Conservation (phyloP, 2,329 filamentous ascomycete species). For the Aschersonia sp. region DNA sequence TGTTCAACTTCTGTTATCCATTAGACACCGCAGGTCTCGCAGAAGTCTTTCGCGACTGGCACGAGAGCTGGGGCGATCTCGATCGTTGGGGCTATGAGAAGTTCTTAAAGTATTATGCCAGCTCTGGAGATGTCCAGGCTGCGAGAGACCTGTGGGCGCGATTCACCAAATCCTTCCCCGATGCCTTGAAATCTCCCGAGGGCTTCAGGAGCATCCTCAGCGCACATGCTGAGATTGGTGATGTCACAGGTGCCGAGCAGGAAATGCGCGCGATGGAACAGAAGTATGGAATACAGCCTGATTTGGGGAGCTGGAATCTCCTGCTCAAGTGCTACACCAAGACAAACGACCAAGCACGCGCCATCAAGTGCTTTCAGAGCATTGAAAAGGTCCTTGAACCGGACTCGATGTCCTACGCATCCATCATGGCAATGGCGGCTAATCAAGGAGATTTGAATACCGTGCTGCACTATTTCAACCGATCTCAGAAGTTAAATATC, state of each 20-base stretch:
- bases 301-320: conserved; percentile 56
- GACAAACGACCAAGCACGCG: conserved; percentile 50
- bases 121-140: conserved; percentile 28
- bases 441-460: conserved; percentile 58
- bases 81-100: conserved; percentile 30
- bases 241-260: conserved; percentile 41
- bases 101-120: conserved; percentile 33
- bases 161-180: conserved; percentile 22
- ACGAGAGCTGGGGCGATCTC: conserved; percentile 22
- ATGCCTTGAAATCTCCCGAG: conserved; percentile 17
- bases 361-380: conserved; percentile 46
- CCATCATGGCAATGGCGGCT: conserved; percentile 59
- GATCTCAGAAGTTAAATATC: conserved; percentile 40
- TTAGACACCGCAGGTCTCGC: conserved; percentile 26
- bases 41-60: conserved; percentile 34
- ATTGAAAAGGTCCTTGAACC: conserved; percentile 37
- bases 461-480: conserved; percentile 48
- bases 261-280: conserved; percentile 47
- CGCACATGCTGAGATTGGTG: conserved; percentile 54
- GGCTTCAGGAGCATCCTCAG: conserved; percentile 48
- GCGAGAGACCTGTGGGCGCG: conserved; percentile 30
- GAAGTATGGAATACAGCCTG: conserved; percentile 41
- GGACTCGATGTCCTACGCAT: conserved; percentile 51
- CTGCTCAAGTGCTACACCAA: conserved; percentile 57
- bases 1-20: conserved; percentile 28